Evolutionary conservation across 1,284 basidiomycete genomes (phyloP), one percentile per base, ranked within the genome.

Genomic region (Meira nashicola): DNA sequence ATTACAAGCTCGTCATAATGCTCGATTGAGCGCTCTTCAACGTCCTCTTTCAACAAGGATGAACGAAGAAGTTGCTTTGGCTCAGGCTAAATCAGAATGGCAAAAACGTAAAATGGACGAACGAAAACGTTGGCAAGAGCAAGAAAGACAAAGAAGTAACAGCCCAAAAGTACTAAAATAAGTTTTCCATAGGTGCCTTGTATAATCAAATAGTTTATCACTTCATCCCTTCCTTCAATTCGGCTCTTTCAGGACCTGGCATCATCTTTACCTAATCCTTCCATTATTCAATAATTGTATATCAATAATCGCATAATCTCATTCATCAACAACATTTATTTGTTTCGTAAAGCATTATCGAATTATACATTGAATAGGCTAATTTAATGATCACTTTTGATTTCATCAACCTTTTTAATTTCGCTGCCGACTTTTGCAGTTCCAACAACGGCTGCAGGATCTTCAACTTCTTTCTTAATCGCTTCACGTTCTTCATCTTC

Each of bases 51-150:
- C 58, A 1, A 59, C 60, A 40, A 64, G 60, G 19, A 64, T 70
- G 12, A 54, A 63, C 11, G 68, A 70, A 17, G 64, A 61, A 4
- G 66, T 62, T 23, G 58, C 55, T 38, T 54, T 70, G 50, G 62
- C 59, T 9, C 41, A 40, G 23, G 68, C 66, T 11, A 65, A 63
- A 39, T 64, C 64, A 39, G 68, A 68, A 23, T 70, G 66, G 64
- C 63, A 67, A 58, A 52, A 57, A 25, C 64, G 64, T 58, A 63
- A 63, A 39, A 57, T 41, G 46, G 8, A 40, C 2, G 67, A 69
- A 40, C 60, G 59, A 28, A 60, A 60, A 41, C 51, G 65, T 44
- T 67, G 66, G 67, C 52, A 57, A 39, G 61, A 65, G 39, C 51
- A 60, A 8, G 64, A 68, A 39, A 54, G 53, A 6, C 57, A 65